Conservation (phyloP, 2,329 filamentous ascomycete species). For the Cordyceps javanica region DNA sequence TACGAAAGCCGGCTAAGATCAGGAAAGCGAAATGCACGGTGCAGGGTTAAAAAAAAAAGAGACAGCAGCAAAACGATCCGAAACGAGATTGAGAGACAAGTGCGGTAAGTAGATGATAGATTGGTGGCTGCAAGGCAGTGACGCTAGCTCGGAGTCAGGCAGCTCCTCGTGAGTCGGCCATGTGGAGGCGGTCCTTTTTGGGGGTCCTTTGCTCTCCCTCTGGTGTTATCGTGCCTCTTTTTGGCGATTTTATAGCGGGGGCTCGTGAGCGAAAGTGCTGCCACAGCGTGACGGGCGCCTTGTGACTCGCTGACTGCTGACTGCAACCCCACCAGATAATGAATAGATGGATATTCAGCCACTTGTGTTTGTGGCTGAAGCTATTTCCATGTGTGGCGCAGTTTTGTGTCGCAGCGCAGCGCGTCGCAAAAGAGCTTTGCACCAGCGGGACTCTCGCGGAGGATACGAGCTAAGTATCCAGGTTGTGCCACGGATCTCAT, state of each 20-base stretch:
- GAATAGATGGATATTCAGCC: background rate
- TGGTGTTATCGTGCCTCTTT: background rate
- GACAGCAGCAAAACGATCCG: background rate
- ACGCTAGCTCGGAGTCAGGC: conserved; percentile 12
- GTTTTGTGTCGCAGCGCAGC: background rate
- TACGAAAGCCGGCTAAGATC: background rate
- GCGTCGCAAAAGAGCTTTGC: background rate
- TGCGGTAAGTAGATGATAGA: background rate
- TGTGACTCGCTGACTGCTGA: conserved; percentile 21
- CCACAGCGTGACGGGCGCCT: conserved; percentile 27
- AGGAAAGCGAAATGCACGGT: background rate
- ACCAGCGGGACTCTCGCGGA: background rate
- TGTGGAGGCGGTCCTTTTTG: background rate
- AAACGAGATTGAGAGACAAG: background rate
- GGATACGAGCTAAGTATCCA: background rate
- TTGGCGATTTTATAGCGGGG: background rate
- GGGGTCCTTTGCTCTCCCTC: background rate
- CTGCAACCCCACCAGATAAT: background rate
- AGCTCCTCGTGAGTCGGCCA: background rate
- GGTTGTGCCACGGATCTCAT: background rate
- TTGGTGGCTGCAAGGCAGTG: conserved; percentile 7
- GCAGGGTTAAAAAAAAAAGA: background rate
- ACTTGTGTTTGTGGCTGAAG: conserved; percentile 2
- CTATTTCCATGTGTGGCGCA: background rate
- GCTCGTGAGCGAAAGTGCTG: background rate